Base-by-base conservation (phyloP, 805 yeast genomes). In the Saccharomycopsis babjevae region DNA sequence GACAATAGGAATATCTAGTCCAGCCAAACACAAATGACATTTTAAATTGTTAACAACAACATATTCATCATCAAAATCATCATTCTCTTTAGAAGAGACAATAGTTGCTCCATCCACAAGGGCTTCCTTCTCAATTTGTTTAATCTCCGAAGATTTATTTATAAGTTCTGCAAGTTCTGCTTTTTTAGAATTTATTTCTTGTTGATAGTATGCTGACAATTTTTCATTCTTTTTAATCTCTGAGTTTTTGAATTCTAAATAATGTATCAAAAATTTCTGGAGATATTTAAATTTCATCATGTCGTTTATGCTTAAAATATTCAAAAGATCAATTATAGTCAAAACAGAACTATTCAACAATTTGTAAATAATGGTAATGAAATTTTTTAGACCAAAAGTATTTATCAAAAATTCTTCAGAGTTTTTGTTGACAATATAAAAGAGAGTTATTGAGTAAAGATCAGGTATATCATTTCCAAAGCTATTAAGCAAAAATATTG, bases 291-390 rank as follows among this genome's bases (percentile, higher is more conserved):
- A 62, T 52, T 64, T 83, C 0, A 89, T 82, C 34, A 80, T 83
- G 13, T 82, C 83, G 52, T 84, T 83, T 2, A 79, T 70, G 50
- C 90, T 79, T 52, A 91, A 71, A 1, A 84, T 79, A 64, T 86
- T 84, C n/a, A 93, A 76, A 1, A 94, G 74, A 65, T 92, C 97
- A 20, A 89, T 71, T 0, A 96, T 88, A 0, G 96, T 77, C 73
- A 89, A 76, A 16, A 87, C 69, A 56, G 81, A 79, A 16, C 76
- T 73, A 1, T 74, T 69, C 56, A 81, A 79, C 56, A 89, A 79
- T 61, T 76, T 78, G 32, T 79, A 73, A 20, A 93, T 70, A 0
- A 92, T 73, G 18, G 57, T 69, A 68, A 60, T 83, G 72, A 56
- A 79, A 74, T 52, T 79, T 79, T 30, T 73, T 74, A 16, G 79